Evolutionary conservation across 306 rosid genomes (phyloP), one percentile per base, ranked within the genome.

Genomic region (Cucurbita moschata): DNA sequence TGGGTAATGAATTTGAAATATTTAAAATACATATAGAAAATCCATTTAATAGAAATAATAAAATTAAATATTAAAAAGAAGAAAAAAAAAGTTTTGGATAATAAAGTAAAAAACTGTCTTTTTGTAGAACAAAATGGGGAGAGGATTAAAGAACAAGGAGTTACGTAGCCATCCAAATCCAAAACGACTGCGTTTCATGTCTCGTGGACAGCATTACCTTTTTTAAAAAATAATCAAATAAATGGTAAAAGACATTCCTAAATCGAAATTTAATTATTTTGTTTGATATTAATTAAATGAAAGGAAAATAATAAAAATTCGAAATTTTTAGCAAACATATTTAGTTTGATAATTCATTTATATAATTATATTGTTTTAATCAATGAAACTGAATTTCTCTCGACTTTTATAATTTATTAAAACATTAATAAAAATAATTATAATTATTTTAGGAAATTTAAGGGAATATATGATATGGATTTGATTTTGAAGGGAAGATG

Each of bases 151-250:
- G 35, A 30, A 0, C 4, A 30, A 30, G 35, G 35, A 30, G 35
- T 3, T 30, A 30, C 35, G 35, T 2, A 30, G 35, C 4, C 3
- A 30, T 30, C 71, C 53, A 43, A 21, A 19, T 19, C 54, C 72
- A 66, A 66, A 43, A 44, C 72, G 72, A 54, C 43, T 54, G 54
- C 54, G 72, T 66, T 66, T 66, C 37, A 11, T 66, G 72, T 66
- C 16, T 19, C 18, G 37, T 43, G 5, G 0, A 44, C 16, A 4
- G 53, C 14, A 16, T 39, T 15, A 3, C 12, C 0, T 10, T 7
- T 37, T 60, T 60, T 60, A 0, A 26, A 26, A 26, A 26, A 50
- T 50, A 4, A 4, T 50, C 1, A 50, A 50, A 4, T 50, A 50
- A 50, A 50, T 50, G 54, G 54, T 2, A 50, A 50, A 18, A 50